These are phyloP conservation scores for Monilinia fructicola DNA, from an alignment of 2,329 filamentous ascomycete genomes.

Conservation along the genomic window DNA sequence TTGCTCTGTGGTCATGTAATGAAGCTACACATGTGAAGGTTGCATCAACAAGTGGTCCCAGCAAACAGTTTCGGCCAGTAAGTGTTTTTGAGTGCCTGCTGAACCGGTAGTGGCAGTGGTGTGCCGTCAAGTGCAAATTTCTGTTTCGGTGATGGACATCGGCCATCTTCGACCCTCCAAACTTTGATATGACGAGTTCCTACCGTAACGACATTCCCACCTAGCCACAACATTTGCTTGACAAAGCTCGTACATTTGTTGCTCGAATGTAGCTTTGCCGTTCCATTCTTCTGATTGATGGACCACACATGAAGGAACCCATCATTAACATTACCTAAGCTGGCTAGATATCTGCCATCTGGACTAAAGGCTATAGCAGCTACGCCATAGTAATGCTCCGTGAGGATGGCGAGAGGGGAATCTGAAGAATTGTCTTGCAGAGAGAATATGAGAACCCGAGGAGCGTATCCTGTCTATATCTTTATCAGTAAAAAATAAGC, in stretches of 20 bases:
- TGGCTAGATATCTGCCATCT: slow-evolving; percentile 83
- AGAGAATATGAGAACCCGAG: slow-evolving; percentile 86
- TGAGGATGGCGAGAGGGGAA: slow-evolving; percentile 77
- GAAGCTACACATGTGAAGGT: slow-evolving; percentile 78
- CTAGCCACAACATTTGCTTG: slow-evolving; percentile 87
- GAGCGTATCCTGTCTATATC: slow-evolving; percentile 77
- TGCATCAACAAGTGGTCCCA: slow-evolving; percentile 77
- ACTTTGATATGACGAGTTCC: slow-evolving; percentile 91
- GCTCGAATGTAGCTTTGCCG: slow-evolving; percentile 75
- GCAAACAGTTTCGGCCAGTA: slow-evolving; percentile 80
- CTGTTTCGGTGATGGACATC: slow-evolving; percentile 62
- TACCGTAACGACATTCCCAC: slow-evolving; percentile 77
- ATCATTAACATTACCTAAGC: slow-evolving; percentile 84
- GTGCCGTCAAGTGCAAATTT: slow-evolving; percentile 52
- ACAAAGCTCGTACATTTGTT: slow-evolving; percentile 92
- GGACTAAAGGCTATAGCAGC: slow-evolving; percentile 85
- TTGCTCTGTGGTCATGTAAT: slow-evolving; percentile 70
- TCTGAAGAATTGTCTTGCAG: slow-evolving; percentile 79
- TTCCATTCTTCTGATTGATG: slow-evolving; percentile 77
- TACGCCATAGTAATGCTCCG: slow-evolving; percentile 88
- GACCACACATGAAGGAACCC: slow-evolving; percentile 92
- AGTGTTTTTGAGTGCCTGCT: slow-evolving; percentile 64
- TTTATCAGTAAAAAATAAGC: slow-evolving; percentile 37
- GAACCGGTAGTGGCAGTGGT: slow-evolving; percentile 39
- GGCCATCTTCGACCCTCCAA: slow-evolving; percentile 77